A percentile compares a stretch with the other conserved stretches of the same genome.
Conservation (phyloP, 139 green algal genomes). For the Tetratostichococcus sp. region DNA sequence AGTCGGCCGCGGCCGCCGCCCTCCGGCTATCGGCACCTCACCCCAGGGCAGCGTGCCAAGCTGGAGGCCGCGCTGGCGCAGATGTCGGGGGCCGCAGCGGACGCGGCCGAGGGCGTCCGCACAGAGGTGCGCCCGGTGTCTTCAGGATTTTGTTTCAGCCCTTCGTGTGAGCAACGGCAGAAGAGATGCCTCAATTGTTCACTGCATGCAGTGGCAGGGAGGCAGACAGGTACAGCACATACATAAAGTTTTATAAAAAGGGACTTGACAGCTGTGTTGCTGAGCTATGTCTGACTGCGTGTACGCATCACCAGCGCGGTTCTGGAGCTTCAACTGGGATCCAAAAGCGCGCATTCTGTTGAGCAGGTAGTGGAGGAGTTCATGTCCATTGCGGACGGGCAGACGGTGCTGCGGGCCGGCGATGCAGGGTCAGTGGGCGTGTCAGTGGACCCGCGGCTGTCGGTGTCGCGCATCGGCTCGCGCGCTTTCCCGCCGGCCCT, state of each 20-base stretch:
- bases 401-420: constrained; percentile 44
- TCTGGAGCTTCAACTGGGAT: too few relatives aligned
- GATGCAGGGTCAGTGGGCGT: neutral
- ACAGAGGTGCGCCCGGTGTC: constrained; percentile 23
- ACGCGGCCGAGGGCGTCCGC: constrained; percentile 5
- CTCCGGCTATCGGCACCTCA: constrained; percentile 66
- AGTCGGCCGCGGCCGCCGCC: constrained; percentile 5
- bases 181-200: too few relatives aligned
- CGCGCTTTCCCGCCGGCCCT: constrained; percentile 64
- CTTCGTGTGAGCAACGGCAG: too few relatives aligned
- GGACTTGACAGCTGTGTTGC: too few relatives aligned
- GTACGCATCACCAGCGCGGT: too few relatives aligned
- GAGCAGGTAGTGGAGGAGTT: constrained; percentile 82
- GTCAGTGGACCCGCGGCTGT: constrained; percentile 48
- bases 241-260: too few relatives aligned
- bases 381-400: constrained; percentile 87
- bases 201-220: too few relatives aligned
- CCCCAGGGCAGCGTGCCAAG: constrained; percentile 63
- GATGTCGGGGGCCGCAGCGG: neutral
- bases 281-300: too few relatives aligned
- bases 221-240: too few relatives aligned
- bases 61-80: constrained; percentile 46
- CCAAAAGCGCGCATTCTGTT: neutral
- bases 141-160: too few relatives aligned
- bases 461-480: constrained; percentile 70